These are phyloP conservation scores for Carpinus fangiana DNA, from an alignment of 306 rosid species.

Conservation along the genomic window DNA sequence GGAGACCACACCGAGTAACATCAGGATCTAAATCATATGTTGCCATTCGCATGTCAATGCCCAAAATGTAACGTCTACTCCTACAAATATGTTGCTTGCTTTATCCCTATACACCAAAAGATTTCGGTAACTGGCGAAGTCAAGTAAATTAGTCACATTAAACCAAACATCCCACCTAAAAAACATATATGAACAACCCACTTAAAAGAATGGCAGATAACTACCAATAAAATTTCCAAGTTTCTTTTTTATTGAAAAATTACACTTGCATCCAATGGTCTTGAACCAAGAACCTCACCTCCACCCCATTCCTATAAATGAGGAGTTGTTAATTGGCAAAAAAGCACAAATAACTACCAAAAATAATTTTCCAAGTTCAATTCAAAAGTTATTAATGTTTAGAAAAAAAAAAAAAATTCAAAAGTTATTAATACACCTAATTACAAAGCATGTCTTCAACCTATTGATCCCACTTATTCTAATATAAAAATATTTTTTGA, in stretches of 20 bases:
- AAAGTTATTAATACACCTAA: background rate
- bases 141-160: background rate
- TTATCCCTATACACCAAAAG: slow-evolving; percentile 17
- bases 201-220: background rate
- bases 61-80: slow-evolving; percentile 30
- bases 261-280: background rate
- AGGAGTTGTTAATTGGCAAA: background rate
- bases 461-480: background rate
- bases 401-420: background rate
- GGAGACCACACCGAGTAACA: slow-evolving; percentile 84
- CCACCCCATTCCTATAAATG: background rate
- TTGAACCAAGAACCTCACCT: background rate
- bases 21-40: slow-evolving; percentile 74
- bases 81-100: slow-evolving; percentile 24
- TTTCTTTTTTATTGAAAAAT: background rate
- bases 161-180: background rate
- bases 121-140: slow-evolving; percentile 34
- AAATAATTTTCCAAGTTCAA: background rate
- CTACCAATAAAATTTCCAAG: background rate
- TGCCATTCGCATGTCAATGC: slow-evolving; percentile 38
- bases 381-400: background rate
- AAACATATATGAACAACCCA: background rate
- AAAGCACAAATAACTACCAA: background rate
- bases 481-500: background rate
- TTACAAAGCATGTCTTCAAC: background rate